Conservation (phyloP, 2,329 filamentous ascomycete species). For the Penicillium capsulatum region DNA sequence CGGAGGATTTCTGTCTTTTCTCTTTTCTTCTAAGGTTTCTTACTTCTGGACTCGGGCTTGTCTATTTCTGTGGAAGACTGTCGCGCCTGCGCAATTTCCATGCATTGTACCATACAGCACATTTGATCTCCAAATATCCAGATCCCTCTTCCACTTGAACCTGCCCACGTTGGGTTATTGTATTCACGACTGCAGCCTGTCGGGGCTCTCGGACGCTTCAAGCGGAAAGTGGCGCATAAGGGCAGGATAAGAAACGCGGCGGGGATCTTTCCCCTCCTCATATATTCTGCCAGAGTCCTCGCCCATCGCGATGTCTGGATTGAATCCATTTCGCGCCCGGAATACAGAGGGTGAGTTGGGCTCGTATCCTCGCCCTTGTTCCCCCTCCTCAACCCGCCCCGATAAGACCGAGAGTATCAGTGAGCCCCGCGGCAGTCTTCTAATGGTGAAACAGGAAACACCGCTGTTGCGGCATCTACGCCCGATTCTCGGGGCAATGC, state of each 20-base stretch:
- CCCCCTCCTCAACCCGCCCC: slow-evolving; percentile 16
- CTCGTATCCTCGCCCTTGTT: slow-evolving; percentile 1
- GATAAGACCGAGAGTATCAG: slow-evolving; percentile 11
- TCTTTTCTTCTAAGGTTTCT: no score
- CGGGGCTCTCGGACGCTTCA: slow-evolving; percentile 20
- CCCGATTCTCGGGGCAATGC: slow-evolving; percentile 5
- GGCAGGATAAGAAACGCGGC: slow-evolving; percentile 21
- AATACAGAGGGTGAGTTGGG: slow-evolving; percentile 31
- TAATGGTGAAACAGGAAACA: slow-evolving; percentile 7
- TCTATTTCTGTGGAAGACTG: neutral
- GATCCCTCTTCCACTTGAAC: slow-evolving; percentile 5
- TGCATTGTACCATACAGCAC: neutral
- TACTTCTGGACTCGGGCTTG: neutral
- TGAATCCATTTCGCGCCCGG: slow-evolving; percentile 50
- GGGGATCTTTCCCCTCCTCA: slow-evolving; percentile 17
- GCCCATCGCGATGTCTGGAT: slow-evolving; percentile 43
- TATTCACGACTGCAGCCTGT: slow-evolving; percentile 4
- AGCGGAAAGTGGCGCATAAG: slow-evolving; percentile 22
- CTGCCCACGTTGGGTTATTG: neutral
- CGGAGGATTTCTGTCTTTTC: slow-evolving; percentile 3
- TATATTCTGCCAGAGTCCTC: slow-evolving; percentile 14
- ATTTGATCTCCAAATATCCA: slow-evolving; percentile 5
- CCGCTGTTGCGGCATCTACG: neutral
- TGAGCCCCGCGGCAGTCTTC: slow-evolving; percentile 2
- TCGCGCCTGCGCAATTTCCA: neutral